These are phyloP conservation scores for Macrotyloma uniflorum DNA, from an alignment of 306 rosid genomes.

Conservation along the genomic window DNA sequence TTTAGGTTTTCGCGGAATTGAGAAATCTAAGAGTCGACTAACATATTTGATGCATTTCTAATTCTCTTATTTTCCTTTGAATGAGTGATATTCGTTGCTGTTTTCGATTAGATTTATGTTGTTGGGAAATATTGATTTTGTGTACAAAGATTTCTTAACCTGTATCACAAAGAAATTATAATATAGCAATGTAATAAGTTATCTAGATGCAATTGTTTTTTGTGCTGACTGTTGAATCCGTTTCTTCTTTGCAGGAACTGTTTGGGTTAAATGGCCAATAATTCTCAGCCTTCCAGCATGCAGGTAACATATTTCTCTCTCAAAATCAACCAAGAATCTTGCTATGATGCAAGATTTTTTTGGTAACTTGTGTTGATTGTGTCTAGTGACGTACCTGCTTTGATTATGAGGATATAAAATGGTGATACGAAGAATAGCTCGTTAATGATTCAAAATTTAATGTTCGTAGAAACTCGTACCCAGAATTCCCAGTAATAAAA, in stretches of 20 bases:
- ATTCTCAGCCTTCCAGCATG: slow-evolving; percentile 70
- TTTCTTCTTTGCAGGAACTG: slow-evolving; percentile 35
- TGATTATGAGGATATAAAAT: not conserved
- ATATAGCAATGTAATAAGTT: not conserved
- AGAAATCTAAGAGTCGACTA: not conserved
- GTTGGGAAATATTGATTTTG: not conserved
- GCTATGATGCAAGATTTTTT: not conserved
- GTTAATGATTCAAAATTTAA: too few relatives aligned
- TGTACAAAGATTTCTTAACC: not conserved
- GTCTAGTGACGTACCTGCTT: not conserved
- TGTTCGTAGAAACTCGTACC: too few relatives aligned
- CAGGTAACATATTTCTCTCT: slow-evolving; percentile 59
- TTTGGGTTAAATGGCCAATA: slow-evolving; percentile 68
- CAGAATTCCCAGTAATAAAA: too few relatives aligned
- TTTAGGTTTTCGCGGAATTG: not conserved
- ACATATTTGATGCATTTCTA: not conserved
- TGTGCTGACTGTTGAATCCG: not conserved
- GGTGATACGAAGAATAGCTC: slow-evolving; percentile 18
- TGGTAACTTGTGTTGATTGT: slow-evolving; percentile 8
- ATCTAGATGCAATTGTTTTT: not conserved
- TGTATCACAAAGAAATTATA: not conserved
- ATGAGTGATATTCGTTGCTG: not conserved
- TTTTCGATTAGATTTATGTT: not conserved
- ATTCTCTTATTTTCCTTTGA: not conserved
- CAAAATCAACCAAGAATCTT: slow-evolving; percentile 8